phyloP scores from a whole-genome alignment of 108 stramenopile species.

The Cyclostephanos tholiformis region DNA sequence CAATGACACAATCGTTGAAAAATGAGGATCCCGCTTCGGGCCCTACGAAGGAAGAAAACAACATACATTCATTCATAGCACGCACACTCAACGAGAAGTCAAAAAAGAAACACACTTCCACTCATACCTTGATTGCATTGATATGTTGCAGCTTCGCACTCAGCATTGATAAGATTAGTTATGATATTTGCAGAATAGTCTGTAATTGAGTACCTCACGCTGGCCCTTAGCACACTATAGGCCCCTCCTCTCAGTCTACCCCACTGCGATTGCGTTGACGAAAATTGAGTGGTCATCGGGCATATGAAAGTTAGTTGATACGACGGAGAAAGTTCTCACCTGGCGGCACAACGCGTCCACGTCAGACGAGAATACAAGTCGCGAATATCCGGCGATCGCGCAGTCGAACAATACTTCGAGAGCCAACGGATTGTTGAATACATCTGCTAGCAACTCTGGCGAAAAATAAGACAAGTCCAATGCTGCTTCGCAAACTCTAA shows the following conservation, averaged over 20 bases:
- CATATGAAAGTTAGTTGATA: background rate
- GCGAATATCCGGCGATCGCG: constrained; percentile 36
- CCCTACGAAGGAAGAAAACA: constrained; percentile 4
- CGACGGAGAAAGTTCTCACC: constrained; percentile 14
- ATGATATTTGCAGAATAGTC: constrained; percentile 33
- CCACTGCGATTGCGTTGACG: constrained; percentile 53
- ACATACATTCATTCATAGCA: background rate
- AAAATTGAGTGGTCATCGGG: background rate
- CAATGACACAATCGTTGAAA: constrained; percentile 69
- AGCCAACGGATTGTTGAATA: constrained; percentile 35
- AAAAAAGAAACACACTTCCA: background rate
- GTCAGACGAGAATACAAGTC: constrained; percentile 26
- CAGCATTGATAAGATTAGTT: constrained; percentile 51
- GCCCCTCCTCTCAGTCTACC: constrained; percentile 71
- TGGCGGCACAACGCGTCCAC: constrained; percentile 18
- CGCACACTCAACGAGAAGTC: background rate
- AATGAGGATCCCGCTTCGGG: constrained; percentile 52
- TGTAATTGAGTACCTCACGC: constrained; percentile 49
- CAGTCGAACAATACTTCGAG: constrained; percentile 33
- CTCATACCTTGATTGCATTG: constrained; percentile 51
- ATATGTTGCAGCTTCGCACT: constrained; percentile 55
- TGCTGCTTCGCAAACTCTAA: constrained; percentile 56
- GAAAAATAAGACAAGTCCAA: constrained; percentile 75
- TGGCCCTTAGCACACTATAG: constrained; percentile 46
- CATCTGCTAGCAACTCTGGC: constrained; percentile 36